phyloP scores from a whole-genome alignment of 768 basidiomycete species.

The Scleroderma bovista region DNA sequence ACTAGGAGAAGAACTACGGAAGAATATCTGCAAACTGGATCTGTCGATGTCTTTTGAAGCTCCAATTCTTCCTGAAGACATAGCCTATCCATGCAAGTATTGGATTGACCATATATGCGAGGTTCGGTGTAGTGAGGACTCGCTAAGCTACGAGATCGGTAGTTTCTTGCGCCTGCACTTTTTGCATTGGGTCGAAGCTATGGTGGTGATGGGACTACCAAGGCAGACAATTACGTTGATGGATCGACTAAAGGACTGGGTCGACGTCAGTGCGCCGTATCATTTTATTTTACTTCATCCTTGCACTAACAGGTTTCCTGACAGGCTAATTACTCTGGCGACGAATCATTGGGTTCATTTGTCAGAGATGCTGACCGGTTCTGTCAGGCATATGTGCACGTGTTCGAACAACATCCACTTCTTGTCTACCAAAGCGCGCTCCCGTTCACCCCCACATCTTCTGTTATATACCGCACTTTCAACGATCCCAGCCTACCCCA shows the following conservation, averaged over 20 bases:
- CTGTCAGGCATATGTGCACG: conserved; percentile 25
- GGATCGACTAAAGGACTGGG: conserved; percentile 22
- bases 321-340: conserved; percentile 10
- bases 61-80: conserved; percentile 17
- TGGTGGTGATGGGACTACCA: conserved; percentile 25
- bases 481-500: conserved; percentile 19
- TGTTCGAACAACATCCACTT: conserved; percentile 29
- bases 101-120: conserved; percentile 29
- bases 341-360: conserved; percentile 16
- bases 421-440: conserved; percentile 28
- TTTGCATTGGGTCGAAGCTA: conserved; percentile 30
- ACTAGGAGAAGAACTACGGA: conserved; percentile 15
- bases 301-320: neutral
- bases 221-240: conserved; percentile 27
- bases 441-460: conserved; percentile 25
- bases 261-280: conserved; percentile 13
- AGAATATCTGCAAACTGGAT: conserved; percentile 20
- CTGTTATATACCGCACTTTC: conserved; percentile 21
- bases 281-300: neutral
- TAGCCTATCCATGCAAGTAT: conserved; percentile 19
- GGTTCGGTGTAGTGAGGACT: neutral
- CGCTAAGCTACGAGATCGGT: conserved; percentile 11
- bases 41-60: conserved; percentile 14
- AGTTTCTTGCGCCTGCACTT: conserved; percentile 21
- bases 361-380: conserved; percentile 26